Evolutionary conservation across 768 basidiomycete species (phyloP), one percentile per base, ranked within the genome.

Genomic region (Rhodotorula paludigena): DNA sequence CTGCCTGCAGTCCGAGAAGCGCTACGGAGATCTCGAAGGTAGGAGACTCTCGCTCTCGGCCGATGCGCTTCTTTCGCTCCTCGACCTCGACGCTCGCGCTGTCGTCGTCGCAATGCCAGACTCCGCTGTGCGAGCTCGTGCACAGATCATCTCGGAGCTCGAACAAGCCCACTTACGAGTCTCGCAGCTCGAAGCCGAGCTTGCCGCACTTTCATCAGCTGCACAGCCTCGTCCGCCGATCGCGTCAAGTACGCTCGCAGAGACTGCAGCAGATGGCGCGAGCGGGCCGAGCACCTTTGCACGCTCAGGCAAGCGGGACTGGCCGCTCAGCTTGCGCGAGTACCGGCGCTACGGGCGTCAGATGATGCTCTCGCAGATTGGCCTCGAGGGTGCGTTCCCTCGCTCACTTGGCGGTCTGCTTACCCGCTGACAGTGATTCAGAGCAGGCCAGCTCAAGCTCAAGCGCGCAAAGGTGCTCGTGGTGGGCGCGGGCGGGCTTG

Each of bases 311-410:
- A 47, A 25, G 25, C 25, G 47, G 7, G 30, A 65, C 1, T 51
- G 53, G n/a, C 64, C 71, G 3, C 35, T 76, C 0, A 57, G 45
- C 20, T 69, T 80, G 36, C 74, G 75, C n/a, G 92, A 97, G 73
- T 97, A 94, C 77, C 81, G 82, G 74, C 83, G 93, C 63, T 98
- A 97, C 85, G 92, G 94, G 51, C 82, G 96, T 61, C 94, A 99
- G 77, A 94, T 99, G 92, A 54, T 70, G 56, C 61, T 70, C 41
- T 48, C 42, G 14, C 51, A 45, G 3, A 32, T 70, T 28, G 69
- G 69, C 0, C 42, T 97, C 4, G 82, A 85, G 79, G 93, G 93
- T 88, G 63, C 54, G 66, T 36, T 14, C 12, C 32, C 28, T 28
- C 16, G 41, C 15, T 15, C 32, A 36, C 39, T 36, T 14, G 15